Evolutionary conservation across 768 basidiomycete species (phyloP).

Genomic region (Agrocybe praecox): DNA sequence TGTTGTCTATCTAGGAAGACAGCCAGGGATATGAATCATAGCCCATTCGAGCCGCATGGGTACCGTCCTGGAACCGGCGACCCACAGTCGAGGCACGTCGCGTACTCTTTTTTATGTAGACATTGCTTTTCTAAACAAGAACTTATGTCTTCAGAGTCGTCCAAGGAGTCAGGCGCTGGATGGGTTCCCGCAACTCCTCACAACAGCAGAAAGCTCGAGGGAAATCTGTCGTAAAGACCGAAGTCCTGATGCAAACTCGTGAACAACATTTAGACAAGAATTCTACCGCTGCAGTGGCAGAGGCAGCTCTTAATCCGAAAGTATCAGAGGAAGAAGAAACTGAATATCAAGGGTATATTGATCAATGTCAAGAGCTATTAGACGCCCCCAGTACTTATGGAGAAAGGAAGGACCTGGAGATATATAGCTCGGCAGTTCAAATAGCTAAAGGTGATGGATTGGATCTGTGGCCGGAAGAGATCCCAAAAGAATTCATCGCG

Average conservation of each 20-base stretch:
- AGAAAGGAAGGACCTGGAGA: conserved; percentile 59
- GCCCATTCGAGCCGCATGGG: conserved; percentile 74
- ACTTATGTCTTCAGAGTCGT: conserved; percentile 52
- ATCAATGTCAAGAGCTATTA: conserved; percentile 68
- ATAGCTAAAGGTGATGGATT: conserved; percentile 43
- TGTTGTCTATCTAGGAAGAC: conserved; percentile 62
- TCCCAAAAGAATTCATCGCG: conserved; percentile 42
- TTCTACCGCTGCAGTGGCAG: conserved; percentile 63
- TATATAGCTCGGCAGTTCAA: conserved; percentile 56
- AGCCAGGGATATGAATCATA: conserved; percentile 64
- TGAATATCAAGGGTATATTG: conserved; percentile 83
- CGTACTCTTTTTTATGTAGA: too few species aligned
- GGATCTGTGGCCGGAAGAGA: conserved; percentile 38
- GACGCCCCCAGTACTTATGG: conserved; percentile 55
- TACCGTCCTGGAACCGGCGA: conserved; percentile 27
- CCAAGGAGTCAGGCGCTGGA: conserved; percentile 80
- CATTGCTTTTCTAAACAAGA: too few species aligned
- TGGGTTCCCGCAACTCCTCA: conserved; percentile 53
- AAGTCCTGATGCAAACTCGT: conserved; percentile 31
- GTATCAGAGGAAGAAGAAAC: conserved; percentile 66
- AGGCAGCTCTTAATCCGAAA: conserved; percentile 57
- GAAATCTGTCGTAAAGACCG: conserved; percentile 36
- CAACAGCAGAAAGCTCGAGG: conserved; percentile 40
- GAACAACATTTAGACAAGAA: conserved; percentile 39
- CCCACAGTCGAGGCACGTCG: conserved; percentile 36